phyloP scores from a whole-genome alignment of 1,139 yeast genomes.

The Lodderomyces beijingensis region DNA sequence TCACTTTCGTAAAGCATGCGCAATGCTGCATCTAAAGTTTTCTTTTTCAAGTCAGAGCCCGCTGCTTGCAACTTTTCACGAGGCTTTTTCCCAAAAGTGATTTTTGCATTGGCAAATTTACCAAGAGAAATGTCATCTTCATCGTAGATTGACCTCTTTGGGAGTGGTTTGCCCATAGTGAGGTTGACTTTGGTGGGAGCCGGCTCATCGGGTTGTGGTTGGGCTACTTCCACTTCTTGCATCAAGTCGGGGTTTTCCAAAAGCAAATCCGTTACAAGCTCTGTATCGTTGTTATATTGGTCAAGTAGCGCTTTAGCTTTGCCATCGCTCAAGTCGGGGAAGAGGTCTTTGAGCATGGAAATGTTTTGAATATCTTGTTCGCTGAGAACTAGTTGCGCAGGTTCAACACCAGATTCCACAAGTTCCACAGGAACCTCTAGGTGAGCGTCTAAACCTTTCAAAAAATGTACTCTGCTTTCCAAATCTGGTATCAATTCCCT shows the following conservation, averaged over 20 bases:
- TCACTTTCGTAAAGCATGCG: slow-evolving; percentile 64
- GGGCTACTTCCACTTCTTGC: slow-evolving; percentile 6
- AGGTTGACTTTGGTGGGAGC: background rate
- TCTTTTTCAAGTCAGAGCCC: slow-evolving; percentile 38
- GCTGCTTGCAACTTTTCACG: slow-evolving; percentile 8
- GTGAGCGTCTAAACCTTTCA: slow-evolving; percentile 14
- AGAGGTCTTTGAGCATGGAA: slow-evolving; percentile 46
- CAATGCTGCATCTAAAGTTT: slow-evolving; percentile 61
- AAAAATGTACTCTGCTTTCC: slow-evolving; percentile 42
- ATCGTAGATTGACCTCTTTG: slow-evolving; percentile 23
- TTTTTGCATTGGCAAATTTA: slow-evolving; percentile 17
- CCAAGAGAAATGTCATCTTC: slow-evolving; percentile 25
- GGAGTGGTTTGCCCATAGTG: background rate
- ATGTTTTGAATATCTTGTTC: slow-evolving; percentile 36
- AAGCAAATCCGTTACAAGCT: slow-evolving; percentile 52
- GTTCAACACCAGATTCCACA: slow-evolving; percentile 6
- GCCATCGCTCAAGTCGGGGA: slow-evolving; percentile 48
- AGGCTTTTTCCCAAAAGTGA: slow-evolving; percentile 20
- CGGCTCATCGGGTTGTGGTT: slow-evolving; percentile 1
- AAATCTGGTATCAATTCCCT: slow-evolving; percentile 46
- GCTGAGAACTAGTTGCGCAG: background rate
- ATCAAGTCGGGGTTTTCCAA: slow-evolving; percentile 56
- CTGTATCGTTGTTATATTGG: slow-evolving; percentile 50
- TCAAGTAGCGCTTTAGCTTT: slow-evolving; percentile 46
- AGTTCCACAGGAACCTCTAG: slow-evolving; percentile 29